A percentile compares a stretch with the other conserved stretches of the same genome.
Evolutionary conservation across 108 stramenopile genomes (phyloP).

Genomic region (Cyclotella kingstonii): DNA sequence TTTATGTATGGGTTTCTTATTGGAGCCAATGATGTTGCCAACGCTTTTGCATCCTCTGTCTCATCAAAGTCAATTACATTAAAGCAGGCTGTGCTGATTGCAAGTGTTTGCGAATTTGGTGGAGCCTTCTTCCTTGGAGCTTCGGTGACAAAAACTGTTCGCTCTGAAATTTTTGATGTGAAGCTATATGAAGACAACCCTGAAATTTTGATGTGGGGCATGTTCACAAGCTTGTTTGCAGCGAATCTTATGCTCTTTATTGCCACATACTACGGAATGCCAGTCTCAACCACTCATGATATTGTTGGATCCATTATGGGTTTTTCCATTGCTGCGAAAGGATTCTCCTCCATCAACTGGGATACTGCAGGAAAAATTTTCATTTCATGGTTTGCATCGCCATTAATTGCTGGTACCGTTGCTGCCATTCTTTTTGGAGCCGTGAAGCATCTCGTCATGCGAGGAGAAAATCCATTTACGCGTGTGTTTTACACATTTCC

Average conservation of each 20-base stretch:
- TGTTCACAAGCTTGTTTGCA: constrained; percentile 47
- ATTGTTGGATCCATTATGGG: background rate
- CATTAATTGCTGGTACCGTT: constrained; percentile 36
- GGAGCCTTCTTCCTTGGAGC: constrained; percentile 57
- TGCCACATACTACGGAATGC: constrained; percentile 7
- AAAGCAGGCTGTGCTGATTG: too few relatives aligned
- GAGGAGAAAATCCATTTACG: constrained; percentile 26
- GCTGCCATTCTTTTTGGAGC: constrained; percentile 26
- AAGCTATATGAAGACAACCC: constrained; percentile 41
- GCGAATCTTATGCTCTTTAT: constrained; percentile 25
- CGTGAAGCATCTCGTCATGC: constrained; percentile 10
- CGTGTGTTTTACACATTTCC: constrained; percentile 45
- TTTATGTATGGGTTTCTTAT: too few relatives aligned
- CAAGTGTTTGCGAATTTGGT: constrained; percentile 52
- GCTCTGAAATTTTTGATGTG: constrained; percentile 46
- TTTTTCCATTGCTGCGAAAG: constrained; percentile 1
- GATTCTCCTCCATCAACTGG: background rate
- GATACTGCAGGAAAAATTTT: background rate
- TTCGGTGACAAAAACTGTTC: constrained; percentile 48
- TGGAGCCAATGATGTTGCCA: too few relatives aligned
- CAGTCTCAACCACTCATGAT: constrained; percentile 8
- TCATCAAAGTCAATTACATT: too few relatives aligned
- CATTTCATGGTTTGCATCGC: constrained; percentile 48
- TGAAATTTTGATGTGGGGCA: constrained; percentile 50
- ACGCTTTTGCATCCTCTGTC: too few relatives aligned